Evolutionary conservation across 805 yeast species (phyloP).

Genomic region (Monosporozyma aerobia): DNA sequence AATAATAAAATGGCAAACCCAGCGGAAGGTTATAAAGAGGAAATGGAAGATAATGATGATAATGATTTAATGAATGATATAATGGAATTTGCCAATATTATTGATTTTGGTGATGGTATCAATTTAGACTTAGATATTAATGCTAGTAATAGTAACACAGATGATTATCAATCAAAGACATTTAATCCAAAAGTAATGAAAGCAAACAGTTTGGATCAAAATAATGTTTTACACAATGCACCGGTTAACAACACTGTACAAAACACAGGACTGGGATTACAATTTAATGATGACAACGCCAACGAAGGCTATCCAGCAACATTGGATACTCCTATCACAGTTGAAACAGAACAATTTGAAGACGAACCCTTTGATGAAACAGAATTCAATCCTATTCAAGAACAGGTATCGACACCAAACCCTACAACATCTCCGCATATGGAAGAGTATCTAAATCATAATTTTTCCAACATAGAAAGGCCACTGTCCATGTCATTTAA

Average conservation of each 20-base stretch:
- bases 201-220: not conserved
- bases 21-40: not conserved
- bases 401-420: not conserved
- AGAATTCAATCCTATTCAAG: conserved; percentile 2
- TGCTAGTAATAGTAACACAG: not conserved
- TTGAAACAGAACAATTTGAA: conserved; percentile 14
- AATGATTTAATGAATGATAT: conserved; percentile 34
- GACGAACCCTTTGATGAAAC: conserved; percentile 21
- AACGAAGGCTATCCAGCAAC: conserved; percentile 4
- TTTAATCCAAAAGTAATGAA: conserved; percentile 1
- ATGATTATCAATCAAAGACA: conserved; percentile 1
- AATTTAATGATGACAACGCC: not conserved
- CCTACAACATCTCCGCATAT: conserved; percentile 2
- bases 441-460: conserved; percentile 4
- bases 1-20: not conserved
- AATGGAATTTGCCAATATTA: conserved; percentile 38
- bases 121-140: conserved; percentile 29
- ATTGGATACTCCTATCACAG: not conserved
- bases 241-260: not conserved
- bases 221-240: not conserved
- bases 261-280: not conserved
- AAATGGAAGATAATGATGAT: conserved; percentile 15
- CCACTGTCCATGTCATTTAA: conserved; percentile 46
- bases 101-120: conserved; percentile 38
- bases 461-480: conserved; percentile 12